Evolutionary conservation across 1,139 yeast species (phyloP), one percentile per base, ranked within the genome.

Genomic region (Eremothecium sinecaudum): DNA sequence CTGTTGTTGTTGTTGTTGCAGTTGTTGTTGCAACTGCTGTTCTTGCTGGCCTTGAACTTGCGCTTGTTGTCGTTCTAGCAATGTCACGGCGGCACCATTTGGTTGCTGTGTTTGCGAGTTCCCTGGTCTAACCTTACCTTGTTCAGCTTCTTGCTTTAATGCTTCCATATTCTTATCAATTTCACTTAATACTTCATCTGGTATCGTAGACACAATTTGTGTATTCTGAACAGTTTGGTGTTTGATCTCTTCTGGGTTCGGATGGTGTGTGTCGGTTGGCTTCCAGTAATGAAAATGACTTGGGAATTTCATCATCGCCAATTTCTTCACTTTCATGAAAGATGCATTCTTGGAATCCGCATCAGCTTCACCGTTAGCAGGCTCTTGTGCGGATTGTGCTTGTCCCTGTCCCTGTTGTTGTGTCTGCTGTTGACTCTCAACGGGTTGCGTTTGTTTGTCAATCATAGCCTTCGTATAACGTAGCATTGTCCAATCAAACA

Each of bases 401-500:
- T 48, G 46, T 33, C 48, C 47, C 28, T 46, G 51, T 33, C 48
- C 47, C 28, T 46, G 51, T 37, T 39, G 46, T 34, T 43, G 37
- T 21, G 21, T 11, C 25, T 40, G 37, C 25, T 39, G 40, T 14
- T 34, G 42, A 18, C 29, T 36, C 48, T 28, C 30, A 4, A 21
- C 3, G 13, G 25, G 23, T 13, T 47, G 53, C 28, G 46, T 50
- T 31, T 53, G 60, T 36, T 53, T 56, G 38, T 58, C 56, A 9
- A 53, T 48, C 55, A 56, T 65, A 54, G 47, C 76, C 68, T 61
- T 78, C 74, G 63, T 79, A 73, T 63, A 79, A 79, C 64, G 83
- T 78, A 82, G 79, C 53, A 87, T 74, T 21, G 97, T 87, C 98
- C 98, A 90, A 62, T 90, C 98, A 62, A 86, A 90, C 16, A 90